Percentiles rank a stretch among this genome's conserved stretches.
Evolutionary conservation across 176 grass and related monocot species (phyloP).

Genomic region (Ampelocalamus luodianensis): DNA sequence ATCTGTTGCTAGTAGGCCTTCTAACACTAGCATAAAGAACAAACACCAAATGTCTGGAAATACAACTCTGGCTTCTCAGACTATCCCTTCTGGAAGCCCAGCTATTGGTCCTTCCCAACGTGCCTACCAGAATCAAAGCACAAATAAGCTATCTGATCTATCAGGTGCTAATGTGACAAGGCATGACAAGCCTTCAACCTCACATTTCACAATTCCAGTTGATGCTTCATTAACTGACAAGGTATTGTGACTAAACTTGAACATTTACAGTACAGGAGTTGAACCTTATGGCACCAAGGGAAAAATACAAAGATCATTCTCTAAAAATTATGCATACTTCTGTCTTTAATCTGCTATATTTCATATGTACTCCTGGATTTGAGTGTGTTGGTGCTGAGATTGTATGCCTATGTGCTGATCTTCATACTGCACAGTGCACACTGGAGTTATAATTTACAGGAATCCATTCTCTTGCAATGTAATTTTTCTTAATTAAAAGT

Average conservation of each 20-base stretch:
- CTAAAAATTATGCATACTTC: neutral
- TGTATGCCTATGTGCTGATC: constrained; percentile 5
- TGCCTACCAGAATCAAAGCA: constrained; percentile 52
- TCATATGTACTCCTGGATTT: neutral
- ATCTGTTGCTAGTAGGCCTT: constrained; percentile 47
- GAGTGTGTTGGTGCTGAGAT: neutral
- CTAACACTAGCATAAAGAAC: constrained; percentile 45
- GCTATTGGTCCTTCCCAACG: constrained; percentile 41
- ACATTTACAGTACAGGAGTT: constrained; percentile 19
- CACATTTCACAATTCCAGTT: constrained; percentile 24
- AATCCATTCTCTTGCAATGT: constrained; percentile 11
- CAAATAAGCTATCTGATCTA: constrained; percentile 48
- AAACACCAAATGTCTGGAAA: constrained; percentile 51
- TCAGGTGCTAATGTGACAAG: constrained; percentile 31
- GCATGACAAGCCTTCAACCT: constrained; percentile 29
- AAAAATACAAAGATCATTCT: constrained; percentile 19
- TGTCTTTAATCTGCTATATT: constrained; percentile 10
- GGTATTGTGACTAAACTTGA: constrained; percentile 42
- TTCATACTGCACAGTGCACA: constrained; percentile 17
- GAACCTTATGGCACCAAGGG: neutral
- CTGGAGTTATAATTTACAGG: neutral
- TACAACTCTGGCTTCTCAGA: constrained; percentile 41
- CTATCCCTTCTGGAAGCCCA: constrained; percentile 36
- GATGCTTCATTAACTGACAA: constrained; percentile 20
- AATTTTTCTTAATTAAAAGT: constrained; percentile 7